Evolutionary conservation across 1,284 basidiomycete species (phyloP).

Genomic region (Boletus albobrunnescens): DNA sequence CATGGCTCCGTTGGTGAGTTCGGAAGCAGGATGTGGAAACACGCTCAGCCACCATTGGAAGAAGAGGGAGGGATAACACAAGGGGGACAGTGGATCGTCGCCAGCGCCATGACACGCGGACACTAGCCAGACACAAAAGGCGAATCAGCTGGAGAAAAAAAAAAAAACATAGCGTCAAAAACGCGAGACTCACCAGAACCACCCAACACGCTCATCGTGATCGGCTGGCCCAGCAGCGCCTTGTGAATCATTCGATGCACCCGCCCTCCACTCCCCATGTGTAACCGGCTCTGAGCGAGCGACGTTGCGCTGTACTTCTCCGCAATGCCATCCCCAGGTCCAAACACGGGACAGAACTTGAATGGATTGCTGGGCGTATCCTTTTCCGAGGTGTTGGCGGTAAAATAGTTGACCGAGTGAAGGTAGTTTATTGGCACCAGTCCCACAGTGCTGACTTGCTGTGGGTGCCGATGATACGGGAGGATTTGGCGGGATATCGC

Average conservation of each 20-base stretch:
- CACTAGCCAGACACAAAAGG: constrained; percentile 42
- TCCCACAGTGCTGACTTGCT: constrained; percentile 44
- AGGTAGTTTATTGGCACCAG: constrained; percentile 69
- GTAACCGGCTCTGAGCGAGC: constrained; percentile 73
- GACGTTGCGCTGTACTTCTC: constrained; percentile 74
- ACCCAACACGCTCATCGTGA: constrained; percentile 88
- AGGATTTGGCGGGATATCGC: constrained; percentile 60
- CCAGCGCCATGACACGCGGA: constrained; percentile 93
- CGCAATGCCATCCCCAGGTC: constrained; percentile 75
- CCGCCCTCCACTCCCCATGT: constrained; percentile 80
- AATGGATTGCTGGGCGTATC: constrained; percentile 68
- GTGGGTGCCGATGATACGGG: constrained; percentile 34
- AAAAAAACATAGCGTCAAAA: not conserved
- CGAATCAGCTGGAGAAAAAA: not conserved
- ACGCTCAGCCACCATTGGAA: constrained; percentile 94
- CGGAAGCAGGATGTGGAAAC: constrained; percentile 91
- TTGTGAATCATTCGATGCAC: constrained; percentile 81
- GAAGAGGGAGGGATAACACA: constrained; percentile 86
- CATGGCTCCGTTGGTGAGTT: constrained; percentile 93
- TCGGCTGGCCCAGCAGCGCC: constrained; percentile 79
- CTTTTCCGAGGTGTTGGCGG: constrained; percentile 43
- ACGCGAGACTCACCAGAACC: constrained; percentile 67
- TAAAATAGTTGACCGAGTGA: constrained; percentile 19
- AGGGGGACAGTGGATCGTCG: constrained; percentile 80
- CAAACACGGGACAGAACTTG: constrained; percentile 84